phyloP scores from a whole-genome alignment of 305 asterid species.

The Salvia sclarea region DNA sequence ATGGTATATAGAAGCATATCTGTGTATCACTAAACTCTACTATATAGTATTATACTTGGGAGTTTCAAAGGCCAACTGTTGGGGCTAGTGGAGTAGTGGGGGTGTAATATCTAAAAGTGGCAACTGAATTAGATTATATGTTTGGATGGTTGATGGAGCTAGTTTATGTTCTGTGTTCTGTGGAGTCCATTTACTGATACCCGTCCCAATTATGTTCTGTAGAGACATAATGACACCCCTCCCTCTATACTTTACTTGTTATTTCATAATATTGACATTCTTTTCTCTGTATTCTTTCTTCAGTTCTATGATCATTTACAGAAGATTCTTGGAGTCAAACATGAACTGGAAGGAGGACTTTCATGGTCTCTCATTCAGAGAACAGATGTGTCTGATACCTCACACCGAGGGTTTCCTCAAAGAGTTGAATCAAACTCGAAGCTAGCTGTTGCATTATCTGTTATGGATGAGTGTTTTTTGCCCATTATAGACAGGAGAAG shows the following conservation, averaged over 20 bases:
- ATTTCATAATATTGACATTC: constrained; percentile 15
- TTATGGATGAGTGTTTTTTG: constrained; percentile 71
- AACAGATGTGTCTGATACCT: constrained; percentile 57
- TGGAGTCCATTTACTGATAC: background rate
- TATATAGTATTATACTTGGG: no score
- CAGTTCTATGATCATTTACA: constrained; percentile 76
- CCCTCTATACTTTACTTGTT: background rate
- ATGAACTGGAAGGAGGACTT: constrained; percentile 58
- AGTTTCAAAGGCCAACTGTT: no score
- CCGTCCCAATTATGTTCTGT: background rate
- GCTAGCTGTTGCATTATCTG: constrained; percentile 61
- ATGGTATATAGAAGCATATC: no score
- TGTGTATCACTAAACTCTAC: no score
- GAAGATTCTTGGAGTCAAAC: constrained; percentile 83
- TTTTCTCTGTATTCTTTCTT: constrained; percentile 32
- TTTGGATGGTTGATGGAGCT: no score
- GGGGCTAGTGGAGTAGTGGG: no score
- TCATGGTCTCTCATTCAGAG: constrained; percentile 67
- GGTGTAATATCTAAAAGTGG: no score
- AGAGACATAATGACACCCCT: background rate
- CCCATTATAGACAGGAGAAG: constrained; percentile 70
- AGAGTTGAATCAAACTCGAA: constrained; percentile 68
- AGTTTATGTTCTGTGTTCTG: background rate
- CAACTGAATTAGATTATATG: no score
- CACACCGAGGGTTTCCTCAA: constrained; percentile 48